These are phyloP conservation scores for Chrysochromulina parva DNA, from an alignment of 78 protist species.

Conservation along the genomic window DNA sequence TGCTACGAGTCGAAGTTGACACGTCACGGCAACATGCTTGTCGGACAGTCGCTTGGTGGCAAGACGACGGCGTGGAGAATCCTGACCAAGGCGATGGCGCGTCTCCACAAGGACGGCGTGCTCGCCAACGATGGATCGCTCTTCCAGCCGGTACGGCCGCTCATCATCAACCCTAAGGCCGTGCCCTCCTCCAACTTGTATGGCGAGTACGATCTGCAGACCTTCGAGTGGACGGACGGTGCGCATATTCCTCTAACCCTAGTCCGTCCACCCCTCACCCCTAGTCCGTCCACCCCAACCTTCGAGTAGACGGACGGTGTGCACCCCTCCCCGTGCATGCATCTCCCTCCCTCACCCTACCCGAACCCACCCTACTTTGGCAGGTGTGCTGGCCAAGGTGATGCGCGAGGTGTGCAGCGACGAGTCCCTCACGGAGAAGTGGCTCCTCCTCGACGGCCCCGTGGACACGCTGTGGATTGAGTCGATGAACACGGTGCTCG, in stretches of 20 bases:
- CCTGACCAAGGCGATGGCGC: constrained; percentile 50
- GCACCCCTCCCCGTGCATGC: neutral
- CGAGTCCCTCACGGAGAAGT: constrained; percentile 15
- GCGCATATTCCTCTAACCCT: constrained; percentile 37
- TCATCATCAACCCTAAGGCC: constrained; percentile 88
- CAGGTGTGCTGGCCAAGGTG: constrained; percentile 64
- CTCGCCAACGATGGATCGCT: neutral
- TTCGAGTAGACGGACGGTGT: constrained; percentile 85
- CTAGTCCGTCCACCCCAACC: constrained; percentile 48
- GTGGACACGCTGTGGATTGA: constrained; percentile 92
- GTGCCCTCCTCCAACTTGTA: constrained; percentile 81
- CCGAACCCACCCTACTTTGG: no score
- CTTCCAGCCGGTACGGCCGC: constrained; percentile 40
- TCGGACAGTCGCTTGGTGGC: constrained; percentile 76
- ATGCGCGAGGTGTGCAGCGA: constrained; percentile 62
- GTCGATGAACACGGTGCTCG: constrained; percentile 88
- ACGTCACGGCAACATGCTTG: constrained; percentile 77
- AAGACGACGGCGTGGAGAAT: constrained; percentile 52
- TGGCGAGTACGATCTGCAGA: constrained; percentile 67
- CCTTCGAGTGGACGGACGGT: constrained; percentile 89
- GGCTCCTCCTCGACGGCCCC: constrained; percentile 88
- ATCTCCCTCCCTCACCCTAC: no score
- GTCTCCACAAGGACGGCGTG: constrained; percentile 22
- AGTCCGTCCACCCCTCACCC: constrained; percentile 73
- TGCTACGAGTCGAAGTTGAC: constrained; percentile 64